phyloP scores from a whole-genome alignment of 306 rosid genomes.

The Inga laurina region DNA sequence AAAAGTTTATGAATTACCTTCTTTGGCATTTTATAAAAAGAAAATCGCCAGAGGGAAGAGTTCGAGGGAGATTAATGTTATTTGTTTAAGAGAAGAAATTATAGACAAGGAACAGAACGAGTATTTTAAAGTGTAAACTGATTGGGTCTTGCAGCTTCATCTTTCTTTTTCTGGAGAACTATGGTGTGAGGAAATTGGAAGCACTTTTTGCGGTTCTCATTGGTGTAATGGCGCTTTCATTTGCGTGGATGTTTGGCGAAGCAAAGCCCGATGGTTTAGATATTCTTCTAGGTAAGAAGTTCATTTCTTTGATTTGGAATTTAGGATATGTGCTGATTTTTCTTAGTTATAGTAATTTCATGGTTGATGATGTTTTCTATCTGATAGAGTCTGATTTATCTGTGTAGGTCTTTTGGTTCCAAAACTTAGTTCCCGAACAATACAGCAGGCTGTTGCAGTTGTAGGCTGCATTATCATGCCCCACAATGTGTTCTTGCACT shows the following conservation, averaged over 20 bases:
- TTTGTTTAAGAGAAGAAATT: background rate
- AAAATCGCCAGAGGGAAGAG: background rate
- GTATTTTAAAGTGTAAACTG: constrained; percentile 16
- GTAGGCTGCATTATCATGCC: constrained; percentile 99
- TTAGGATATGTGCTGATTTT: background rate
- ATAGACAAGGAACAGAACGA: background rate
- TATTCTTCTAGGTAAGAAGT: constrained; percentile 66
- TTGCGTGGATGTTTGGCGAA: constrained; percentile 98
- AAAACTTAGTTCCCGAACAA: constrained; percentile 78
- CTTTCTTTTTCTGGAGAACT: constrained; percentile 89
- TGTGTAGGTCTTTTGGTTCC: constrained; percentile 81
- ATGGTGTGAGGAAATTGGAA: constrained; percentile 92
- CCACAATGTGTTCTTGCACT: constrained; percentile 93
- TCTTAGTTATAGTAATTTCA: background rate
- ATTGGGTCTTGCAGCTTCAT: constrained; percentile 64
- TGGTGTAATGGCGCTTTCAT: constrained; percentile 79
- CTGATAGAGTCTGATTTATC: constrained; percentile 28
- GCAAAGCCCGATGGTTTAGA: constrained; percentile 81
- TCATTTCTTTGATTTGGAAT: constrained; percentile 12
- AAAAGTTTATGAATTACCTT: background rate
- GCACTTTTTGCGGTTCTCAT: constrained; percentile 86
- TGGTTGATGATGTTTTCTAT: constrained; percentile 18
- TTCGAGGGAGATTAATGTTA: background rate
- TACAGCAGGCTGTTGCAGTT: constrained; percentile 91
- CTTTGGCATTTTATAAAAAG: background rate